Evolutionary conservation across 352 stramenopile genomes (phyloP).

Genomic region (Phytopythium kandeliae): DNA sequence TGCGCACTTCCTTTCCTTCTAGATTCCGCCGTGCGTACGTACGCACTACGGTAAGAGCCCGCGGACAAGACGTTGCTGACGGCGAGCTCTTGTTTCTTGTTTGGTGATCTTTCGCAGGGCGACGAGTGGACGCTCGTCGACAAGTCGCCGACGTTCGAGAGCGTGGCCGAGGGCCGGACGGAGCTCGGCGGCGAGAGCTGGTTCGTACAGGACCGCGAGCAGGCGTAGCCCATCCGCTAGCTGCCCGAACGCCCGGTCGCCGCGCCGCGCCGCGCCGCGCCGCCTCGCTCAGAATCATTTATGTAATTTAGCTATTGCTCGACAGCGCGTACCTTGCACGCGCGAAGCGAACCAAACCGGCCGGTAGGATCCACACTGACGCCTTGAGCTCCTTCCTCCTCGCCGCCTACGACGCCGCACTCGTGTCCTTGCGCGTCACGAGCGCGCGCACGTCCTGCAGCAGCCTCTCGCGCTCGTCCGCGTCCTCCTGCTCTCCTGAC

Average conservation of each 20-base stretch:
- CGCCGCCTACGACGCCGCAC: conserved; percentile 10
- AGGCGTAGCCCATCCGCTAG: not conserved
- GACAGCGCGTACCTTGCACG: too few relatives aligned
- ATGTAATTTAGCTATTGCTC: conserved; percentile 5
- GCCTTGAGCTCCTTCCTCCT: not conserved
- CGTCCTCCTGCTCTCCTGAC: conserved; percentile 10
- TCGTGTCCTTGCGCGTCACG: conserved; percentile 35
- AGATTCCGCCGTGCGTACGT: not conserved
- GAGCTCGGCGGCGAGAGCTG: conserved; percentile 50
- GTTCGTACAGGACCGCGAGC: conserved; percentile 37
- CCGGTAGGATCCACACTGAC: too few relatives aligned
- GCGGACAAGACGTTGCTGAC: not conserved
- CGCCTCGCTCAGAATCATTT: not conserved
- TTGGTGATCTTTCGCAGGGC: conserved; percentile 15
- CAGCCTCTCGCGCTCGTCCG: conserved; percentile 13
- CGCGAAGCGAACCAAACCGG: too few relatives aligned
- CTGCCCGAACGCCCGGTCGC: too few relatives aligned
- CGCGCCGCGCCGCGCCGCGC: too few relatives aligned
- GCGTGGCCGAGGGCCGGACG: conserved; percentile 28
- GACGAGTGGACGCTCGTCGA: conserved; percentile 77
- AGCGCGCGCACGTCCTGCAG: conserved; percentile 19
- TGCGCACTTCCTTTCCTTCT: not conserved
- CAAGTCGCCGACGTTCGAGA: conserved; percentile 74
- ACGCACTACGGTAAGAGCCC: not conserved
- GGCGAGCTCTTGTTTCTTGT: not conserved